These are phyloP conservation scores for Cymbomonas tetramitiformis DNA, from an alignment of 139 green algal genomes.

Conservation along the genomic window DNA sequence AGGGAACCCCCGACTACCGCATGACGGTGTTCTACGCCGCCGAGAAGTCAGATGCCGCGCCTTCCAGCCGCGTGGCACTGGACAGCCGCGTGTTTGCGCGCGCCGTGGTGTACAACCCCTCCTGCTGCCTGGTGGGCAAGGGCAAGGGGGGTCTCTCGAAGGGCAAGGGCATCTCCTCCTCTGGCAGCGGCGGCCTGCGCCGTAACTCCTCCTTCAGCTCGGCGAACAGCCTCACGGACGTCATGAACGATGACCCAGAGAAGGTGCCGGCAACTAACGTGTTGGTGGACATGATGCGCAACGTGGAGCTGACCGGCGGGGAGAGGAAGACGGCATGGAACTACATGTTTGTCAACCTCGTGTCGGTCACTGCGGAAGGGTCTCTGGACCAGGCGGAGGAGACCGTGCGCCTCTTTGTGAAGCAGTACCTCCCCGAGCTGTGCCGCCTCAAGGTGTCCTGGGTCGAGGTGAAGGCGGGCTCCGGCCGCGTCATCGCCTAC, in stretches of 20 bases:
- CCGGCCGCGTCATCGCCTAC: constrained; percentile 4
- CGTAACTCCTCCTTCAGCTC: no score
- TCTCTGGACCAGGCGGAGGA: neutral
- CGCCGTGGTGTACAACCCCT: constrained; percentile 16
- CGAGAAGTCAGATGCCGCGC: neutral
- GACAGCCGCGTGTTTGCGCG: constrained; percentile 18
- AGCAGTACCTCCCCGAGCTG: constrained; percentile 1
- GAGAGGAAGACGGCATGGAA: constrained; percentile 14
- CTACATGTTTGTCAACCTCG: constrained; percentile 18
- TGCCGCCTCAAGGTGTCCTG: constrained; percentile 6
- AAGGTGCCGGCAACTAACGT: no score
- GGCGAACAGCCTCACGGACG: no score
- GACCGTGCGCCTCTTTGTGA: constrained; percentile 1
- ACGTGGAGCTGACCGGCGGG: constrained; percentile 8
- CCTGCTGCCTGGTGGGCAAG: no score
- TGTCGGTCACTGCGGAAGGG: neutral
- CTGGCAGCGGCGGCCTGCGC: no score
- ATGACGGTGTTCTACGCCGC: constrained; percentile 22
- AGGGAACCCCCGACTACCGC: constrained; percentile 10
- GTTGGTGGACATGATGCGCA: constrained; percentile 4
- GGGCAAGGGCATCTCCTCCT: no score
- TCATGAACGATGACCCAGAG: no score
- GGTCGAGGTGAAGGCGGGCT: constrained; percentile 8
- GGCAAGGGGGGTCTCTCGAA: no score
- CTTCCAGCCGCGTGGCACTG: neutral